These are phyloP conservation scores for Juncus effusus DNA, from an alignment of 176 grass and related monocot species.

Conservation along the genomic window DNA sequence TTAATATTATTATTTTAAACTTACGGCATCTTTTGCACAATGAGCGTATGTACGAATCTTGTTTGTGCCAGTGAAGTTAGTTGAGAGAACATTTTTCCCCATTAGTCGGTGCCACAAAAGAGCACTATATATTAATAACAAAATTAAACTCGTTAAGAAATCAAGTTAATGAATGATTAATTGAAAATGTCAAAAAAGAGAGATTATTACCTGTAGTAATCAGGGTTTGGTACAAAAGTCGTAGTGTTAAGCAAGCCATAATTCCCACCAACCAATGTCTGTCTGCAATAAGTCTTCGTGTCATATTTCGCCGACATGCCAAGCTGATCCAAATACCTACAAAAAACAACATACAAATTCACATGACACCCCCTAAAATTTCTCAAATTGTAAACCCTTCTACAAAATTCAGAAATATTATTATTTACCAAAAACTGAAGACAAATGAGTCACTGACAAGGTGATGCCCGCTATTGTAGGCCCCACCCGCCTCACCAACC, in stretches of 20 bases:
- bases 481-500: constrained; percentile 86
- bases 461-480: constrained; percentile 91
- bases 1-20: background rate
- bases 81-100: constrained; percentile 54
- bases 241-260: constrained; percentile 64
- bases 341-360: background rate
- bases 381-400: background rate
- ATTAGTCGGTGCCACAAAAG: constrained; percentile 84
- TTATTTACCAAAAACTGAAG: constrained; percentile 86
- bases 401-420: background rate
- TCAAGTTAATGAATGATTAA: constrained; percentile 22
- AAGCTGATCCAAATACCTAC: constrained; percentile 65
- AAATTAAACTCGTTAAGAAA: background rate
- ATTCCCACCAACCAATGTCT: constrained; percentile 72
- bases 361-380: no score
- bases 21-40: constrained; percentile 58
- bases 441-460: constrained; percentile 85
- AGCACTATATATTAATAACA: constrained; percentile 31
- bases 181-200: constrained; percentile 1
- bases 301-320: constrained; percentile 67
- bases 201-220: constrained; percentile 65
- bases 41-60: constrained; percentile 61
- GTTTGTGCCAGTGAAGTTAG: constrained; percentile 44
- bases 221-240: constrained; percentile 71
- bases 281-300: constrained; percentile 67